Base-by-base conservation (phyloP, 345 rosid genomes). In the Eucalyptus camaldulensis region DNA sequence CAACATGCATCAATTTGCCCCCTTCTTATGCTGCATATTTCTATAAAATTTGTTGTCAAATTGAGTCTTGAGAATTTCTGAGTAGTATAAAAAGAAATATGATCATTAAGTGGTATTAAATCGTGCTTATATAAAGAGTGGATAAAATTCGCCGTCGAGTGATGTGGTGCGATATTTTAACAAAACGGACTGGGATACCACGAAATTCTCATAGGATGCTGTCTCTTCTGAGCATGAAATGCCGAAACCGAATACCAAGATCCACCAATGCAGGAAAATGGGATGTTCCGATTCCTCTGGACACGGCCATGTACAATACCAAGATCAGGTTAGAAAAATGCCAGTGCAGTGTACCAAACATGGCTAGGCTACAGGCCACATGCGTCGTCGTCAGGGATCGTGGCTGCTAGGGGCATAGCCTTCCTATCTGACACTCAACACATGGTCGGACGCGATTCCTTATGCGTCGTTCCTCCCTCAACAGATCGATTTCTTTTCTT, bases 31-130 rank as follows among this genome's bases (percentile, higher is more conserved):
- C 56, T 51, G 56, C 56, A 51, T 51, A 51, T 51, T 51, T 50
- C 17, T 7, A 1, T 22, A 6, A 51, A 51, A 51, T 0, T 16
- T 51, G 54, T 51, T 16, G 21, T 50, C 53, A 51, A 51, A 16
- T 1, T 2, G 14, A 10, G 65, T 58, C n/a, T 58, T 58, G 14
- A 2, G 0, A 0, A 58, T 31, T 8, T 15, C 4, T 10, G 1
- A 15, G 3, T 5, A 2, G 24, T 19, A 3, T 6, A 2, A 17
- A 33, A 5, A 22, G 25, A 10, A 33, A 19, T 11, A 9, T 10
- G 44, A 72, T 72, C 22, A 5, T 4, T 16, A 33, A 19, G 7
- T 62, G 33, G 4, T 6, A 27, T 13, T 2, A 62, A 6, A 62
- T 6, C 12, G 69, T 7, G 13, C 6, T 2, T 13, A 6, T 25